These are phyloP conservation scores for Pleurotus pulmonarius DNA, from an alignment of 768 basidiomycete genomes.

Conservation along the genomic window DNA sequence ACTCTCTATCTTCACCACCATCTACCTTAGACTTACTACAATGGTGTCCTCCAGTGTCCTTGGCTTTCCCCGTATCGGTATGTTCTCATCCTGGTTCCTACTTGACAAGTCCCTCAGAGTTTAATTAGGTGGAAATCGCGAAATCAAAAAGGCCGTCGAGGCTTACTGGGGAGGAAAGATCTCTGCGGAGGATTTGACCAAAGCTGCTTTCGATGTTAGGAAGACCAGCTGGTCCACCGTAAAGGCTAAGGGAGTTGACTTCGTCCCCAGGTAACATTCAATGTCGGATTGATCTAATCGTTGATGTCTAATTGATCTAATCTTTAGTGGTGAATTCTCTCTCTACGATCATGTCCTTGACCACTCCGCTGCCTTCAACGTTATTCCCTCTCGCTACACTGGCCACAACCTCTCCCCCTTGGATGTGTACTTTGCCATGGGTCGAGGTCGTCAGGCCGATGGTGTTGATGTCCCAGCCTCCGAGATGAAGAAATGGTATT, in stretches of 20 bases:
- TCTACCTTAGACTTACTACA: conserved; percentile 19
- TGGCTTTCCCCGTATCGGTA: conserved; percentile 91
- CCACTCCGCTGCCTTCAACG: conserved; percentile 94
- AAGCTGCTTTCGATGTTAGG: conserved; percentile 82
- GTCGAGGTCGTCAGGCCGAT: conserved; percentile 93
- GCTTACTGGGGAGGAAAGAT: conserved; percentile 96
- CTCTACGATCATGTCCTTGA: conserved; percentile 99
- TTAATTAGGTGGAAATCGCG: conserved; percentile 78
- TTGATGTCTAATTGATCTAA: conserved; percentile 16
- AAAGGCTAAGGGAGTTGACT: conserved; percentile 83
- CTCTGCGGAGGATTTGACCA: conserved; percentile 82
- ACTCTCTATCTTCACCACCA: conserved; percentile 23
- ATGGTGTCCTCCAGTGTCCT: conserved; percentile 86
- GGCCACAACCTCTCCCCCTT: conserved; percentile 83
- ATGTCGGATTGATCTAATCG: conserved; percentile 9
- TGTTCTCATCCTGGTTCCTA: background rate
- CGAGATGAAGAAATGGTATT: conserved; percentile 99
- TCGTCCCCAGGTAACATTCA: conserved; percentile 77
- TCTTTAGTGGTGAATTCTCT: conserved; percentile 89
- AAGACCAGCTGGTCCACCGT: conserved; percentile 85
- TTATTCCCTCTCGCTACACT: conserved; percentile 91
- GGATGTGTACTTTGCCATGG: conserved; percentile 98
- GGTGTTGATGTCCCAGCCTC: conserved; percentile 95
- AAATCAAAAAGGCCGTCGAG: conserved; percentile 97
- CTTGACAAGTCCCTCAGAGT: background rate